Conservation (phyloP, 2,329 filamentous ascomycete species). For the Arthroderma sp. region DNA sequence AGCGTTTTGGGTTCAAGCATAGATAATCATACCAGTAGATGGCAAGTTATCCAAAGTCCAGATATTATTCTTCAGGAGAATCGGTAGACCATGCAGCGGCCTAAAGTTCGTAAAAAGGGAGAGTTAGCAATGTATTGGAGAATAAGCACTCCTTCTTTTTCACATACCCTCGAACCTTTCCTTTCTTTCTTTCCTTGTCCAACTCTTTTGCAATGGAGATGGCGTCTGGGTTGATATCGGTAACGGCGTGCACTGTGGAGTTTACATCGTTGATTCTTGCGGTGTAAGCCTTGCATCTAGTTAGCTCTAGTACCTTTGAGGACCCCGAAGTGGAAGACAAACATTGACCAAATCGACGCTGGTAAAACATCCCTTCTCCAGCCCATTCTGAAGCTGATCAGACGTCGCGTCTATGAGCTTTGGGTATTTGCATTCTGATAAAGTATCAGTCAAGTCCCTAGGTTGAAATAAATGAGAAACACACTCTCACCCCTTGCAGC, state of each 20-base stretch:
- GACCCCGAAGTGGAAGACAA: background rate
- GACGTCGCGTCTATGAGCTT: slow-evolving; percentile 38
- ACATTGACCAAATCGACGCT: slow-evolving; percentile 44
- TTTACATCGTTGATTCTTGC: slow-evolving; percentile 42
- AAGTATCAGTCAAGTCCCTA: too few relatives aligned
- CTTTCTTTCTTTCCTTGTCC: slow-evolving; percentile 43
- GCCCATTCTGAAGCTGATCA: slow-evolving; percentile 38
- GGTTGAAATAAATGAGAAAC: too few relatives aligned
- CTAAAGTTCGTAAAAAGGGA: slow-evolving; percentile 22
- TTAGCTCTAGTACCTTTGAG: background rate
- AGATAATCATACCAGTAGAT: slow-evolving; percentile 35
- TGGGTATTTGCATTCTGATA: slow-evolving; percentile 11
- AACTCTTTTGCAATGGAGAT: slow-evolving; percentile 43
- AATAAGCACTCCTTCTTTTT: background rate
- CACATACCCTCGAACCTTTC: slow-evolving; percentile 27
- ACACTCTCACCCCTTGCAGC: too few relatives aligned
- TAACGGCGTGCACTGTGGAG: slow-evolving; percentile 37
- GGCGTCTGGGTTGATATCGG: slow-evolving; percentile 51
- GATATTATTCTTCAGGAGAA: slow-evolving; percentile 58
- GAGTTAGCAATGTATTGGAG: too few relatives aligned
- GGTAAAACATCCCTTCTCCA: slow-evolving; percentile 39
- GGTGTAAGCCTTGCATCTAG: slow-evolving; percentile 33
- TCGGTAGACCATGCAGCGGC: slow-evolving; percentile 56
- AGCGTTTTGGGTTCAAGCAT: slow-evolving; percentile 41
- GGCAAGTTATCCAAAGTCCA: slow-evolving; percentile 51